phyloP scores from a whole-genome alignment of 768 basidiomycete species.

The Trametes meyenii region DNA sequence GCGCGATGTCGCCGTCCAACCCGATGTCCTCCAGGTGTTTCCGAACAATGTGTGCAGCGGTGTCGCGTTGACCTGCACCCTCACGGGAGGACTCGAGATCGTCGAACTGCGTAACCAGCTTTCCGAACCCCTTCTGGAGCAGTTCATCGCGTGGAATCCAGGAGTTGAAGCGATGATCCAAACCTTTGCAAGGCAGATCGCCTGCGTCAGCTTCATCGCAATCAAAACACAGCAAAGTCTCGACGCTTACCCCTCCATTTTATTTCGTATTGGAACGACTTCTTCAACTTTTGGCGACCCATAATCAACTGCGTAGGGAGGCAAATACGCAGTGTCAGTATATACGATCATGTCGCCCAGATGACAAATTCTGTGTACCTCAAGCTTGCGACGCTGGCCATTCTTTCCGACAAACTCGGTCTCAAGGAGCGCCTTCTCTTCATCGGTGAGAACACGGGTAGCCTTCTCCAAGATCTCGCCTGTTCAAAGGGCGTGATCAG shows the following conservation, averaged over 20 bases:
- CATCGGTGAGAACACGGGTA: slow-evolving; percentile 86
- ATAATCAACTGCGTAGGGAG: slow-evolving; percentile 62
- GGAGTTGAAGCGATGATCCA: slow-evolving; percentile 87
- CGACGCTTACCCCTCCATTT: slow-evolving; percentile 64
- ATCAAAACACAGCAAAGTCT: neutral
- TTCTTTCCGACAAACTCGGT: slow-evolving; percentile 90
- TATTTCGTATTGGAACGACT: slow-evolving; percentile 91
- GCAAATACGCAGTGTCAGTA: slow-evolving; percentile 3
- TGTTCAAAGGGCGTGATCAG: slow-evolving; percentile 31
- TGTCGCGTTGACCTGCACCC: slow-evolving; percentile 91
- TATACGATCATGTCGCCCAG: neutral
- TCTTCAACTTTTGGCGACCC: slow-evolving; percentile 97
- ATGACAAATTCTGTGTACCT: slow-evolving; percentile 51
- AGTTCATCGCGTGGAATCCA: slow-evolving; percentile 92
- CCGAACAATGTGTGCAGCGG: slow-evolving; percentile 75
- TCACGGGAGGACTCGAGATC: slow-evolving; percentile 95
- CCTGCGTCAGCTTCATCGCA: neutral
- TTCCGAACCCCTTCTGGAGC: slow-evolving; percentile 82
- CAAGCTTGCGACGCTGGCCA: slow-evolving; percentile 88
- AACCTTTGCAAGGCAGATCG: slow-evolving; percentile 33
- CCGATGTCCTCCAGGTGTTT: slow-evolving; percentile 96
- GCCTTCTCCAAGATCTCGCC: slow-evolving; percentile 90
- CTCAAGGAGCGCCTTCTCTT: slow-evolving; percentile 78
- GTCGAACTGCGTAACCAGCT: slow-evolving; percentile 92
- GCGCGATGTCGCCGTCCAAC: slow-evolving; percentile 95